A percentile compares a stretch with the other conserved stretches of the same genome.
phyloP scores from a whole-genome alignment of 2,329 filamentous ascomycete genomes.

The Orbilia javanica region DNA sequence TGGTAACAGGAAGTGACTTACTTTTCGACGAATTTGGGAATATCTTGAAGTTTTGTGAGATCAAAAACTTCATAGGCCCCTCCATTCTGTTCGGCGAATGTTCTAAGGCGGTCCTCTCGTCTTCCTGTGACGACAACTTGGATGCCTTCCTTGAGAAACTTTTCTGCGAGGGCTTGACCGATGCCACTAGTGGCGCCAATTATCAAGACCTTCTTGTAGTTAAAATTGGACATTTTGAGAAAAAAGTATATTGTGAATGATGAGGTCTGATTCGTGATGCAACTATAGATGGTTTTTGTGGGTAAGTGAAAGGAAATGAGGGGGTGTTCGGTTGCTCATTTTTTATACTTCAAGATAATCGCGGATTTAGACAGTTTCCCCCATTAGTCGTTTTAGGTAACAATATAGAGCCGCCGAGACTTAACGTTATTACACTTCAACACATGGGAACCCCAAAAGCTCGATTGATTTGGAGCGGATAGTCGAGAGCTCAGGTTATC shows the following conservation, averaged over 20 bases:
- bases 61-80: slow-evolving; percentile 65
- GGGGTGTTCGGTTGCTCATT: neutral
- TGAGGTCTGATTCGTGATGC: neutral
- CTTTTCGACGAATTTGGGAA: slow-evolving; percentile 66
- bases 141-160: slow-evolving; percentile 68
- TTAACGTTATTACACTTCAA: slow-evolving; percentile 8
- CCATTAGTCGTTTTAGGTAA: slow-evolving; percentile 13
- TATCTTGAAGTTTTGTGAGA: slow-evolving; percentile 66
- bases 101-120: slow-evolving; percentile 69
- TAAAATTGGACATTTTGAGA: slow-evolving; percentile 65
- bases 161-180: slow-evolving; percentile 68
- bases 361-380: slow-evolving; percentile 38
- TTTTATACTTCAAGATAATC: slow-evolving; percentile 4
- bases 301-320: neutral
- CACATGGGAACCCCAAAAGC: neutral
- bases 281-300: neutral
- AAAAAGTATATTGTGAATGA: neutral
- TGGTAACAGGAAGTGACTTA: slow-evolving; percentile 58
- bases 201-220: slow-evolving; percentile 71
- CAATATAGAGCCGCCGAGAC: slow-evolving; percentile 10
- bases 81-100: slow-evolving; percentile 68
- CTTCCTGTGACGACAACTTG: slow-evolving; percentile 72
- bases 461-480: neutral
- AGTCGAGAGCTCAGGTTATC: neutral
- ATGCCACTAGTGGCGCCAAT: slow-evolving; percentile 72